These are phyloP conservation scores for Circinella minor DNA, from an alignment of 371 early-diverging fungal species.

Conservation along the genomic window DNA sequence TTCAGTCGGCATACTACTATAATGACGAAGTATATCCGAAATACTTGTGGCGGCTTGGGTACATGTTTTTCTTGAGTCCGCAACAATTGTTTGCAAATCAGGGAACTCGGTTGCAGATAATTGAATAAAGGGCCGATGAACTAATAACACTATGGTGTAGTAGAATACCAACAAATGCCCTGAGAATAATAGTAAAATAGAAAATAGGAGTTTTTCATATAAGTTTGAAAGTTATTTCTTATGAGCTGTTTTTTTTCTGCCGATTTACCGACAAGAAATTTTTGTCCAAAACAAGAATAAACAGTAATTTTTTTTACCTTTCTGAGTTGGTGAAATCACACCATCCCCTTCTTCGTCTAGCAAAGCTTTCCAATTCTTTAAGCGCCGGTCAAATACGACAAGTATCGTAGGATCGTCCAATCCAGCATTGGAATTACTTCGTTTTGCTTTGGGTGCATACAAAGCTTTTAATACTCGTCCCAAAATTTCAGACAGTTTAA, in stretches of 20 bases:
- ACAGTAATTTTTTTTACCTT: slow-evolving; percentile 26
- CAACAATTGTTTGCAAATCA: slow-evolving; percentile 29
- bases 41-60: slow-evolving; percentile 37
- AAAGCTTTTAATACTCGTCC: slow-evolving; percentile 48
- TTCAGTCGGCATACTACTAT: slow-evolving; percentile 22
- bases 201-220: not conserved
- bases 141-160: slow-evolving; percentile 52
- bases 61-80: slow-evolving; percentile 38
- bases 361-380: slow-evolving; percentile 41
- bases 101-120: slow-evolving; percentile 25
- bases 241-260: too few relatives aligned
- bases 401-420: slow-evolving; percentile 50
- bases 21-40: slow-evolving; percentile 31
- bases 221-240: not conserved
- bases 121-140: slow-evolving; percentile 61
- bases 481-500: slow-evolving; percentile 49
- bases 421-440: slow-evolving; percentile 40
- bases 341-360: slow-evolving; percentile 30
- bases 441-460: slow-evolving; percentile 51
- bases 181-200: slow-evolving; percentile 22
- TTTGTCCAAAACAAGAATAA: slow-evolving; percentile 14
- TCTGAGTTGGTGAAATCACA: slow-evolving; percentile 34
- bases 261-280: slow-evolving; percentile 7
- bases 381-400: slow-evolving; percentile 47
- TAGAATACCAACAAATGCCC: slow-evolving; percentile 58